phyloP scores from a whole-genome alignment of 345 rosid species.

The Sonneratia caseolaris region DNA sequence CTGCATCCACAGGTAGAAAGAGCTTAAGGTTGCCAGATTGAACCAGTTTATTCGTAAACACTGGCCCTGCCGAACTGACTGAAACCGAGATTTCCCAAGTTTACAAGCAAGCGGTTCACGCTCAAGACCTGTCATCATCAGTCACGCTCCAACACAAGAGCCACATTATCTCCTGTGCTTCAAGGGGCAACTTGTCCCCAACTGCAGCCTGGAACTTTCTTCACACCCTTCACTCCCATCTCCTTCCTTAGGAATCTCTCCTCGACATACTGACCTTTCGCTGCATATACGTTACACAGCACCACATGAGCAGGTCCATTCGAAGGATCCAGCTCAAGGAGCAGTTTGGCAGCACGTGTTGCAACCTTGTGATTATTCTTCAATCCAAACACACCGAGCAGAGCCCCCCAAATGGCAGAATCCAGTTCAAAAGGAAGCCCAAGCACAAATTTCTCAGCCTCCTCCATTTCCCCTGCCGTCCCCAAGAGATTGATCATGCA shows the following conservation, averaged over 20 bases:
- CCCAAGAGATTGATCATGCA: conserved; percentile 44
- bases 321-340: conserved; percentile 53
- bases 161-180: conserved; percentile 23
- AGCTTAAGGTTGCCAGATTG: background rate
- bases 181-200: conserved; percentile 44
- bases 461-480: conserved; percentile 39
- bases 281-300: conserved; percentile 56
- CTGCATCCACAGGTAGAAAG: background rate
- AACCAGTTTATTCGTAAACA: background rate
- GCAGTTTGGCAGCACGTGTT: conserved; percentile 31
- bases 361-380: conserved; percentile 32
- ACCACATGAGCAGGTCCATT: conserved; percentile 64
- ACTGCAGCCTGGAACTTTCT: conserved; percentile 74
- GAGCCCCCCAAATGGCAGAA: conserved; percentile 41
- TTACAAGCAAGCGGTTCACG: background rate
- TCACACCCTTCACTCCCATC: conserved; percentile 72
- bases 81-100: background rate
- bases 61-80: background rate
- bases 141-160: conserved; percentile 22
- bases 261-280: conserved; percentile 33
- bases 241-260: conserved; percentile 55
- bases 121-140: background rate
- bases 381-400: conserved; percentile 46
- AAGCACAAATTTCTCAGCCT: conserved; percentile 40
- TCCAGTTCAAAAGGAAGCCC: conserved; percentile 28